Percentiles rank a stretch among this genome's conserved stretches.
These are phyloP conservation scores for Cyclotella atomus DNA, from an alignment of 108 stramenopile species.

Conservation along the genomic window DNA sequence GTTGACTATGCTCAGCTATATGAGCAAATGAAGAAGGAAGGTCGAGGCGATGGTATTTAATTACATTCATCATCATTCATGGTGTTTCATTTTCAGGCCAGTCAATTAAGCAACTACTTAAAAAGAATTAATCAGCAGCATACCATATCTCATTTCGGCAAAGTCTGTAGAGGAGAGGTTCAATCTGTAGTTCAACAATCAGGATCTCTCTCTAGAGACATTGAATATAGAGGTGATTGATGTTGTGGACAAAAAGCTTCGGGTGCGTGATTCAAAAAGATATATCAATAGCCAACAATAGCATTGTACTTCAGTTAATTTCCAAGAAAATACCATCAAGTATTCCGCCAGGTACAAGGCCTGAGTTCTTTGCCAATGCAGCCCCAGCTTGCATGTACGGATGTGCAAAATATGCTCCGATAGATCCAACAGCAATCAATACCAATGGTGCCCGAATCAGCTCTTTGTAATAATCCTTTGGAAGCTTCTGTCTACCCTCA, in stretches of 20 bases:
- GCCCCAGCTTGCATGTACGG: constrained; percentile 97
- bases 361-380: constrained; percentile 67
- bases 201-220: too few relatives aligned
- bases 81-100: constrained; percentile 10
- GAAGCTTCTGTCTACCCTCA: constrained; percentile 88
- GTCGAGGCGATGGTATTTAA: constrained; percentile 25
- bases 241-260: too few relatives aligned
- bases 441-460: constrained; percentile 90
- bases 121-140: constrained; percentile 9
- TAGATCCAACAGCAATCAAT: constrained; percentile 86
- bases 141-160: neutral
- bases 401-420: constrained; percentile 95
- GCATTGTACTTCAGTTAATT: constrained; percentile 14
- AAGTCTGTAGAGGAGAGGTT: too few relatives aligned
- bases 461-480: constrained; percentile 92
- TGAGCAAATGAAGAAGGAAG: constrained; percentile 86
- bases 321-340: constrained; percentile 42
- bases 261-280: too few relatives aligned
- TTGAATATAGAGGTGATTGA: too few relatives aligned
- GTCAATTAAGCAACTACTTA: constrained; percentile 10
- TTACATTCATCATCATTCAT: constrained; percentile 15
- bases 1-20: constrained; percentile 87
- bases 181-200: too few relatives aligned
- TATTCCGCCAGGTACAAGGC: constrained; percentile 59
- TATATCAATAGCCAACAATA: too few relatives aligned